phyloP scores from a whole-genome alignment of 1,139 yeast genomes.

The Diutina mesorugosa region DNA sequence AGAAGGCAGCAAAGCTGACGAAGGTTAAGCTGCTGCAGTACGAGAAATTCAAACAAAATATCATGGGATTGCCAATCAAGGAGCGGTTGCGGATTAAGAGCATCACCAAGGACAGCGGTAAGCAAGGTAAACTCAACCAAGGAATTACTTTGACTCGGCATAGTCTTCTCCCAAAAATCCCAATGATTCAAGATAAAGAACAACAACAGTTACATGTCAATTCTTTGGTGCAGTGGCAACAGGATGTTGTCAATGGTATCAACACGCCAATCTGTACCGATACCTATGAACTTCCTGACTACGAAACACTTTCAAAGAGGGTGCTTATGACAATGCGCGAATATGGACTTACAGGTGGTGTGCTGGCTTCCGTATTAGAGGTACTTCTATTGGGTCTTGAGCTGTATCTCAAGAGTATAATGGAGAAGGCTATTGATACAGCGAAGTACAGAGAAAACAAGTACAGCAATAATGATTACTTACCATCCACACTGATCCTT shows the following conservation, averaged over 20 bases:
- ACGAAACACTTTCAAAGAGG: slow-evolving; percentile 52
- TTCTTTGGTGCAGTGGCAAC: slow-evolving; percentile 76
- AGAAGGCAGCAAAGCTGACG: slow-evolving; percentile 28
- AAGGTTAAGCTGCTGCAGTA: slow-evolving; percentile 49
- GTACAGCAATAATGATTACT: slow-evolving; percentile 33
- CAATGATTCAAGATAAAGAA: slow-evolving; percentile 54
- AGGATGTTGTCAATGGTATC: slow-evolving; percentile 83
- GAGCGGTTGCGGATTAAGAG: slow-evolving; percentile 79
- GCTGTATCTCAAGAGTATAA: slow-evolving; percentile 56
- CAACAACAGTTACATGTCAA: slow-evolving; percentile 37
- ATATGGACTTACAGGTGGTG: slow-evolving; percentile 77
- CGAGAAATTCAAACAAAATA: slow-evolving; percentile 73
- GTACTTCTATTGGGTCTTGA: slow-evolving; percentile 72
- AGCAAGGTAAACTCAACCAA: slow-evolving; percentile 63
- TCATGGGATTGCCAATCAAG: slow-evolving; percentile 73
- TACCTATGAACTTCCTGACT: slow-evolving; percentile 72
- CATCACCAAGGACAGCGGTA: slow-evolving; percentile 73
- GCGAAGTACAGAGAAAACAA: slow-evolving; percentile 47
- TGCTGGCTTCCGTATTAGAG: slow-evolving; percentile 63
- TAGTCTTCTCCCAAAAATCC: slow-evolving; percentile 76
- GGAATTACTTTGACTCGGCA: slow-evolving; percentile 74
- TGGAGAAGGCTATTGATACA: slow-evolving; percentile 67
- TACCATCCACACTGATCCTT: slow-evolving; percentile 7
- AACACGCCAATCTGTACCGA: slow-evolving; percentile 77
- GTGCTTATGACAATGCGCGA: slow-evolving; percentile 83